Conservation (phyloP, 129 eudicot genomes). For the carrot (Daucus carota) region DNA sequence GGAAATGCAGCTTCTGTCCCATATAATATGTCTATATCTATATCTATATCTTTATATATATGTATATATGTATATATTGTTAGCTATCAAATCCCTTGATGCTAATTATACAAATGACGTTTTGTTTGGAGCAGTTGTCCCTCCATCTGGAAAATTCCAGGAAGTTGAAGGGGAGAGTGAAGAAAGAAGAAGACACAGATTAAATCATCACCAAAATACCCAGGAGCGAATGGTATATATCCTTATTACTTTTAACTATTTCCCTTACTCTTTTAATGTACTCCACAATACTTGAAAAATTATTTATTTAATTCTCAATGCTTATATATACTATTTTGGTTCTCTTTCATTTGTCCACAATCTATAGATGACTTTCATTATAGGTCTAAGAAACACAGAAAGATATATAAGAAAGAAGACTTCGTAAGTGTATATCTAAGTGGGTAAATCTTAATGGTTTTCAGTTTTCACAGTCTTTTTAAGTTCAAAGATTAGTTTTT, state of each 20-base stretch:
- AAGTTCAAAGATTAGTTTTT: not conserved
- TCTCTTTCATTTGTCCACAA: not conserved
- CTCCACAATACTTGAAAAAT: not conserved
- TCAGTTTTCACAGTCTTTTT: not conserved
- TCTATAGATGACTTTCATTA: not conserved
- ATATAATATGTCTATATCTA: no score
- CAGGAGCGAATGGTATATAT: slow-evolving; percentile 61
- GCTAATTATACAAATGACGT: slow-evolving; percentile 1
- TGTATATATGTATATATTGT: not conserved
- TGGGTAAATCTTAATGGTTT: not conserved
- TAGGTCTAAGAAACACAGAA: not conserved
- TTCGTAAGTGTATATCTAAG: no score
- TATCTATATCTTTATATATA: no score
- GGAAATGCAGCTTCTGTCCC: slow-evolving; percentile 2
- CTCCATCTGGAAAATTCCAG: slow-evolving; percentile 64
- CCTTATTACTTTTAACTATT: not conserved
- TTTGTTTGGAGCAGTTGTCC: slow-evolving; percentile 31
- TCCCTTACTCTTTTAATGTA: not conserved
- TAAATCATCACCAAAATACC: slow-evolving; percentile 49
- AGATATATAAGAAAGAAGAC: not conserved
- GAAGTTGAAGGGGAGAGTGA: slow-evolving; percentile 79
- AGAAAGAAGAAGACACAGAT: slow-evolving; percentile 79
- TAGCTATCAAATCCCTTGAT: not conserved
- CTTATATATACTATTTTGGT: not conserved
- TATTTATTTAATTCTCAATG: not conserved